These are phyloP conservation scores for Chlamydomonas schloesseri DNA, from an alignment of 139 green algal species.

Conservation along the genomic window DNA sequence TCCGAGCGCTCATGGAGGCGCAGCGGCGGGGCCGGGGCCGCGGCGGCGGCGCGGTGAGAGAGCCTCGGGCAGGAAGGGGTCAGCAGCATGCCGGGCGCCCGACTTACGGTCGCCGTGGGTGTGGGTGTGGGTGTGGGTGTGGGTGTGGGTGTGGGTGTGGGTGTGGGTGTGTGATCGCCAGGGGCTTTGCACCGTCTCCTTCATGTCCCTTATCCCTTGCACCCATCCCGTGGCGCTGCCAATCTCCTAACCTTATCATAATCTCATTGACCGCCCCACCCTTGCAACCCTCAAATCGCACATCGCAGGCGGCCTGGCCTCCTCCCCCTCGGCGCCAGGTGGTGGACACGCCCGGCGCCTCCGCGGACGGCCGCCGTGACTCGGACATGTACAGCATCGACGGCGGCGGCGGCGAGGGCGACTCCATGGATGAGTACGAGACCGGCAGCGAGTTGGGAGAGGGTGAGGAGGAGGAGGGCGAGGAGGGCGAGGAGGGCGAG, in stretches of 20 bases:
- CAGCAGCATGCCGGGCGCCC: too few species aligned
- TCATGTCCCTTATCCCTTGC: too few species aligned
- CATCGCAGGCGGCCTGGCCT: neutral
- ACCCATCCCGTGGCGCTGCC: too few species aligned
- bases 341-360: constrained; percentile 25
- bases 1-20: neutral
- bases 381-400: neutral
- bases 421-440: neutral
- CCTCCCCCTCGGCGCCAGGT: neutral
- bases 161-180: too few species aligned
- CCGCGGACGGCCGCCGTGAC: neutral
- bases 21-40: neutral
- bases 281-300: too few species aligned
- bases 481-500: constrained; percentile 18
- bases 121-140: too few species aligned
- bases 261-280: too few species aligned
- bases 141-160: too few species aligned
- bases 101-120: too few species aligned
- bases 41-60: neutral
- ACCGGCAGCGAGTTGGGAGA: neutral
- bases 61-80: neutral
- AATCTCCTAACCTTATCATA: too few species aligned
- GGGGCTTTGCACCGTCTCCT: too few species aligned
- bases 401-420: neutral
- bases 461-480: neutral